Percentiles rank a stretch among this genome's conserved stretches.
phyloP scores from a whole-genome alignment of 768 basidiomycete species.

The Macrolepiota fuliginosa region DNA sequence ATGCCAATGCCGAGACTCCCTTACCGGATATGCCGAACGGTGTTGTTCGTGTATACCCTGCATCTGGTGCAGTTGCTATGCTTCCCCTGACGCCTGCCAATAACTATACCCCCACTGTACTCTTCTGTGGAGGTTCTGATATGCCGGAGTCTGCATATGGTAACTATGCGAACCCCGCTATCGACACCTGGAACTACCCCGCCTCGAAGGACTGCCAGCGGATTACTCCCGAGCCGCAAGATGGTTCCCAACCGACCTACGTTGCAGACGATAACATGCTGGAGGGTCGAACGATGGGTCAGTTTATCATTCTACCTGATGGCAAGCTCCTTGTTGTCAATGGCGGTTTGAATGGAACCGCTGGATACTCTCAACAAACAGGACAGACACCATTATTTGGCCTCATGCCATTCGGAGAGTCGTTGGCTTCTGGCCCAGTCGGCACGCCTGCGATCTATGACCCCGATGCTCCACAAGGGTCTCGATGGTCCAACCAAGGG shows the following conservation, averaged over 20 bases:
- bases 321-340: constrained; percentile 80
- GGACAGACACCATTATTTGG: constrained; percentile 40
- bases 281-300: constrained; percentile 84
- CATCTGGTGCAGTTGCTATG: constrained; percentile 86
- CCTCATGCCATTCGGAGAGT: constrained; percentile 69
- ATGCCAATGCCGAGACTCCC: constrained; percentile 52
- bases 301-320: constrained; percentile 82
- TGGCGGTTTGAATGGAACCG: constrained; percentile 83
- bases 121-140: constrained; percentile 90
- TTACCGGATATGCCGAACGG: constrained; percentile 72
- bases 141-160: constrained; percentile 75
- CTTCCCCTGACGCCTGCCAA: constrained; percentile 88
- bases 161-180: constrained; percentile 69
- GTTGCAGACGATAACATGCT: constrained; percentile 74
- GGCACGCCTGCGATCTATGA: constrained; percentile 83
- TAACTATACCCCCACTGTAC: constrained; percentile 78
- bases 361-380: constrained; percentile 71
- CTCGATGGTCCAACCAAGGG: constrained; percentile 70
- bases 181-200: constrained; percentile 72
- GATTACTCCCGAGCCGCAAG: constrained; percentile 81
- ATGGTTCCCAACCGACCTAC: constrained; percentile 60
- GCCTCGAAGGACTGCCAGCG: constrained; percentile 75
- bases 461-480: constrained; percentile 66
- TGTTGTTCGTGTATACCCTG: constrained; percentile 85
- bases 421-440: constrained; percentile 78